Percentiles rank a stretch among this genome's conserved stretches.
Evolutionary conservation across 2,329 filamentous ascomycete genomes (phyloP).

Genomic region (Paracoccidioides lutzii): DNA sequence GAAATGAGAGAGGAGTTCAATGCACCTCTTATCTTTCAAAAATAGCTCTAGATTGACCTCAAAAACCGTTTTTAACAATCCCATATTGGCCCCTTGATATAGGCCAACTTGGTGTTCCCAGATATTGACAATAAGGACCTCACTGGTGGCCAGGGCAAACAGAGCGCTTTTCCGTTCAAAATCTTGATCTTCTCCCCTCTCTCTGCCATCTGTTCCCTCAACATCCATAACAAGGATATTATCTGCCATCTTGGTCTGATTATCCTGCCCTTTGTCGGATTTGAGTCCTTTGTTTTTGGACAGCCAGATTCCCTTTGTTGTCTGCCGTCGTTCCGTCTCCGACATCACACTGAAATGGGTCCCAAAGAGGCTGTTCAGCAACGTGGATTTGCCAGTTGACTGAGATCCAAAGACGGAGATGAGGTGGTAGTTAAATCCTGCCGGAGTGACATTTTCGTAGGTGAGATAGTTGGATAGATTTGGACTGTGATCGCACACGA

Average conservation of each 20-base stretch:
- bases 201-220: constrained; percentile 90
- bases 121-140: constrained; percentile 96
- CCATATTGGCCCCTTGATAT: constrained; percentile 99
- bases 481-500: constrained; percentile 38
- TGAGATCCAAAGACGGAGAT: constrained; percentile 98
- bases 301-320: constrained; percentile 99
- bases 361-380: constrained; percentile 90
- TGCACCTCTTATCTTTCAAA: constrained; percentile 83
- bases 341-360: constrained; percentile 98
- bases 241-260: constrained; percentile 61
- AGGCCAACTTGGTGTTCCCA: constrained; percentile 98
- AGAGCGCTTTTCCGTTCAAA: constrained; percentile 97
- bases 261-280: constrained; percentile 29
- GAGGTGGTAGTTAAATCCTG: constrained; percentile 98
- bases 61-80: constrained; percentile 93
- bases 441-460: constrained; percentile 63
- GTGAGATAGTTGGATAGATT: constrained; percentile 72
- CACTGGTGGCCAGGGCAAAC: constrained; percentile 92
- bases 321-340: constrained; percentile 84
- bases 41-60: constrained; percentile 97
- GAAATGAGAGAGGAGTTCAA: constrained; percentile 11
- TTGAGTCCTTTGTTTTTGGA: constrained; percentile 72
- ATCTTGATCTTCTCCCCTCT: constrained; percentile 94
- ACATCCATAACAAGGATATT: constrained; percentile 99
- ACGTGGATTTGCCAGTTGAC: constrained; percentile 94